phyloP scores from a whole-genome alignment of 768 basidiomycete species.

The Tremella fuciformis region DNA sequence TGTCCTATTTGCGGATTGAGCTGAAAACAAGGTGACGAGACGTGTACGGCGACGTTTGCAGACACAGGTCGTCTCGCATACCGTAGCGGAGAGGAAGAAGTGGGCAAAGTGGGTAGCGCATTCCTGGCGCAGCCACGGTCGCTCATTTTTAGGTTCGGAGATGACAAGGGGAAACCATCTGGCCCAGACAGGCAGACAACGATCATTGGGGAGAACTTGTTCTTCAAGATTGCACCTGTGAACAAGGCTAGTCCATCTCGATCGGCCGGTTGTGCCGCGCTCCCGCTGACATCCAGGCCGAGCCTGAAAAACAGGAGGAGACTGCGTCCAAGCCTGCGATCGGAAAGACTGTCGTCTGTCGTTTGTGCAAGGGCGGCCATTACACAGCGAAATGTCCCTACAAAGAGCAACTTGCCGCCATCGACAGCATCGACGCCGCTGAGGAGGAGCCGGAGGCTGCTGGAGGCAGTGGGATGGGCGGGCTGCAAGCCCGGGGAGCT shows the following conservation, averaged over 20 bases:
- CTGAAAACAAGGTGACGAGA: constrained; percentile 67
- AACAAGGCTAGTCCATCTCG: constrained; percentile 55
- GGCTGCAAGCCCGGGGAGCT: constrained; percentile 35
- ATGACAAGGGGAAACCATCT: constrained; percentile 77
- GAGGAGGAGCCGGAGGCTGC: constrained; percentile 8
- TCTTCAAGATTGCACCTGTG: constrained; percentile 59
- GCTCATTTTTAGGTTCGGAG: constrained; percentile 65
- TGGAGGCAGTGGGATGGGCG: constrained; percentile 23
- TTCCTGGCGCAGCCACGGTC: background rate
- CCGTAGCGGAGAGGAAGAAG: constrained; percentile 86
- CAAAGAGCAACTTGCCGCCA: constrained; percentile 74
- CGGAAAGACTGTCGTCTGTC: constrained; percentile 82
- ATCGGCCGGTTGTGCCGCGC: background rate
- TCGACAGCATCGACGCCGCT: constrained; percentile 13
- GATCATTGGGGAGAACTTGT: constrained; percentile 75
- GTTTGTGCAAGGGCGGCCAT: constrained; percentile 93
- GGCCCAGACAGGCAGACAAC: constrained; percentile 87
- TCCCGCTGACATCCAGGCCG: constrained; percentile 53
- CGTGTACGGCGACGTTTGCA: constrained; percentile 81
- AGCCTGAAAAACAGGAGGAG: constrained; percentile 58
- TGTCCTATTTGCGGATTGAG: background rate
- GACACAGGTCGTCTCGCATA: constrained; percentile 88
- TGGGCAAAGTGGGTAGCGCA: constrained; percentile 62
- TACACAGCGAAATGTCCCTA: constrained; percentile 98
- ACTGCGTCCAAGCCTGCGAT: constrained; percentile 64